Percentiles rank a stretch among this genome's conserved stretches.
Evolutionary conservation across 2,329 filamentous ascomycete species (phyloP).

Genomic region (Cladophialophora immunda): DNA sequence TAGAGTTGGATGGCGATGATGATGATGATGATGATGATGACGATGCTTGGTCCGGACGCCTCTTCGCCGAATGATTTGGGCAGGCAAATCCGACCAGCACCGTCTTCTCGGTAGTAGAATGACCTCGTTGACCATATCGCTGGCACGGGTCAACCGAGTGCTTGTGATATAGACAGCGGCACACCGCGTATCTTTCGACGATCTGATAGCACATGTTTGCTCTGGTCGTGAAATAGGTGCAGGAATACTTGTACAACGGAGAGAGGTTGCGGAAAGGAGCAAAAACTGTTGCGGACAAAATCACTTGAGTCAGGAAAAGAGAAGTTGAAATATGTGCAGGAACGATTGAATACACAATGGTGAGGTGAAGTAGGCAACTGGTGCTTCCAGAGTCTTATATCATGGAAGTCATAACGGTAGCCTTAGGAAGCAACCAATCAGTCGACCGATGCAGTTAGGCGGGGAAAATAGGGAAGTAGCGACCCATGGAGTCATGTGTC

Average conservation of each 20-base stretch:
- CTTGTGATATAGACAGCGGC: slow-evolving; percentile 86
- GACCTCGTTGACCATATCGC: slow-evolving; percentile 76
- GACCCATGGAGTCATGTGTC: slow-evolving; percentile 28
- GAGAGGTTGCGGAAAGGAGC: slow-evolving; percentile 6
- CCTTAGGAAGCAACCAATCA: slow-evolving; percentile 37
- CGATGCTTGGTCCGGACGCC: slow-evolving; percentile 25
- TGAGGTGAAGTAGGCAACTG: slow-evolving; percentile 28
- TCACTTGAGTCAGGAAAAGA: slow-evolving; percentile 13
- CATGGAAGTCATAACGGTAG: slow-evolving; percentile 30
- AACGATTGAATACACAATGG: slow-evolving; percentile 28
- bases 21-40: slow-evolving; percentile 27
- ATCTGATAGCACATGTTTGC: slow-evolving; percentile 82
- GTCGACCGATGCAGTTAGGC: slow-evolving; percentile 21
- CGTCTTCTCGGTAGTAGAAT: slow-evolving; percentile 75
- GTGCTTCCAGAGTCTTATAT: slow-evolving; percentile 33
- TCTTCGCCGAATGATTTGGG: slow-evolving; percentile 56
- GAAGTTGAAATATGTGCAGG: slow-evolving; percentile 18
- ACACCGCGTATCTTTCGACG: slow-evolving; percentile 84
- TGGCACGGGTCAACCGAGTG: slow-evolving; percentile 86
- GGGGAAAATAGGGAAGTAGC: slow-evolving; percentile 14
- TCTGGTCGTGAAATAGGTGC: slow-evolving; percentile 41
- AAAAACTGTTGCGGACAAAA: neutral
- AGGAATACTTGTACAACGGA: slow-evolving; percentile 22
- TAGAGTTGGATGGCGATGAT: slow-evolving; percentile 2
- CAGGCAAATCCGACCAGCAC: slow-evolving; percentile 87